phyloP scores from a whole-genome alignment of 225 moss, liverwort and hornwort species.

The Ulota crispa region DNA sequence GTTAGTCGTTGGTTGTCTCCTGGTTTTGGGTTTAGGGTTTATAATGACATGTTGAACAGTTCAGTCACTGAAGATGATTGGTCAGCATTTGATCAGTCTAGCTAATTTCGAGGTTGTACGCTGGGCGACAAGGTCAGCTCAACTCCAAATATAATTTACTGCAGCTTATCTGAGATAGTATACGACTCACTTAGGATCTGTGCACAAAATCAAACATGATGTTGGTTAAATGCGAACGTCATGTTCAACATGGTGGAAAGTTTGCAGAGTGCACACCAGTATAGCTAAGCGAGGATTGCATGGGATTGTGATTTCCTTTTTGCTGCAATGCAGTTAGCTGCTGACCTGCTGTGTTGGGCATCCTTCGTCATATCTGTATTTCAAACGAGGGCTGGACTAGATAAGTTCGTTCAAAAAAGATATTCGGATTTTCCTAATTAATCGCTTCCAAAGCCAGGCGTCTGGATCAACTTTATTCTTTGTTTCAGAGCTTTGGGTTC shows the following conservation, averaged over 20 bases:
- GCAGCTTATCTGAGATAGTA: neutral
- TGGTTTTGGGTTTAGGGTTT: neutral
- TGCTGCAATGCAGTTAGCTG: neutral
- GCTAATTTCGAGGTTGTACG: neutral
- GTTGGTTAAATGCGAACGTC: neutral
- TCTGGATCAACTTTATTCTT: slow-evolving; percentile 1
- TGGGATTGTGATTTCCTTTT: neutral
- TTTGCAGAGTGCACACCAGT: neutral
- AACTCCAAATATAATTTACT: neutral
- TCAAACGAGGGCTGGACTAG: slow-evolving; percentile 9
- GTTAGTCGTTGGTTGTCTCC: neutral
- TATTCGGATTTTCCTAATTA: neutral
- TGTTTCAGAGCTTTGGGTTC: neutral
- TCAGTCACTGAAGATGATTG: neutral
- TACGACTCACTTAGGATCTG: neutral
- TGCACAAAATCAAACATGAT: neutral
- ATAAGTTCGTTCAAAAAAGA: neutral
- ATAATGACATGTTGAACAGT: slow-evolving; percentile 1
- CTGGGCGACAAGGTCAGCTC: neutral
- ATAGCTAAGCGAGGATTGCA: slow-evolving; percentile 2
- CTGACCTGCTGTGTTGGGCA: neutral
- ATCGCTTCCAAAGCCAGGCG: neutral
- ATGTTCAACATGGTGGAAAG: neutral
- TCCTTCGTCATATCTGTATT: slow-evolving; percentile 8
- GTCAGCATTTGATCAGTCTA: neutral